phyloP scores from a whole-genome alignment of 2,329 filamentous ascomycete species.

The Mycocentrospora acerina region DNA sequence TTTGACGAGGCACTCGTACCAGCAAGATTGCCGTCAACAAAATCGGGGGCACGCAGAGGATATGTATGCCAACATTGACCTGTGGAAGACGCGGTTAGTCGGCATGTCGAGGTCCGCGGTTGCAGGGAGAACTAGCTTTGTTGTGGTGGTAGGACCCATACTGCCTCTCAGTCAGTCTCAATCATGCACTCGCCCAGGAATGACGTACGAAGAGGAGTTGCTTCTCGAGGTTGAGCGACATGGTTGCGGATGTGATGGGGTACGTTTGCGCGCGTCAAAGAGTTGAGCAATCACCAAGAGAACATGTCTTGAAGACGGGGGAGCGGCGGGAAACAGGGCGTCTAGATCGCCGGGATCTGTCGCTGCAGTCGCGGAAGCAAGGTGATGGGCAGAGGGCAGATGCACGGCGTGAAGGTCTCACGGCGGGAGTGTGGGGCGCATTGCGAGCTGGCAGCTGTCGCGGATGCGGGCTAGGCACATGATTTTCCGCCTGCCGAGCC shows the following conservation, averaged over 20 bases:
- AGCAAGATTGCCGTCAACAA: conserved; percentile 70
- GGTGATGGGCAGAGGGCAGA: conserved; percentile 17
- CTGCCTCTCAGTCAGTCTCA: conserved; percentile 47
- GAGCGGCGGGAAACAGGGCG: conserved; percentile 5
- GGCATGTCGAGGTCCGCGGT: conserved; percentile 14
- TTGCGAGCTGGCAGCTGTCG: conserved; percentile 21
- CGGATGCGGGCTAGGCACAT: conserved; percentile 10
- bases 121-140: conserved; percentile 28
- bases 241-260: conserved; percentile 35
- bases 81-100: conserved; percentile 38
- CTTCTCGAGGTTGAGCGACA: conserved; percentile 73
- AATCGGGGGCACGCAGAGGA: conserved; percentile 76
- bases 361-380: conserved; percentile 15
- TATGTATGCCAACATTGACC: conserved; percentile 78
- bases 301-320: conserved; percentile 28
- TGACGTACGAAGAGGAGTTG: conserved; percentile 76
- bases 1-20: conserved; percentile 53
- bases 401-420: conserved; percentile 27
- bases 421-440: conserved; percentile 26
- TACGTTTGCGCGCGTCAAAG: conserved; percentile 29
- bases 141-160: conserved; percentile 85
- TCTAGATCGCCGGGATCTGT: conserved; percentile 8
- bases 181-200: conserved; percentile 4
- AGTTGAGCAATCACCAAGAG: conserved; percentile 18
- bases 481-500: conserved; percentile 22